Evolutionary conservation across 352 stramenopile genomes (phyloP), one percentile per base, ranked within the genome.

Genomic region (Globisporangium spinosum): DNA sequence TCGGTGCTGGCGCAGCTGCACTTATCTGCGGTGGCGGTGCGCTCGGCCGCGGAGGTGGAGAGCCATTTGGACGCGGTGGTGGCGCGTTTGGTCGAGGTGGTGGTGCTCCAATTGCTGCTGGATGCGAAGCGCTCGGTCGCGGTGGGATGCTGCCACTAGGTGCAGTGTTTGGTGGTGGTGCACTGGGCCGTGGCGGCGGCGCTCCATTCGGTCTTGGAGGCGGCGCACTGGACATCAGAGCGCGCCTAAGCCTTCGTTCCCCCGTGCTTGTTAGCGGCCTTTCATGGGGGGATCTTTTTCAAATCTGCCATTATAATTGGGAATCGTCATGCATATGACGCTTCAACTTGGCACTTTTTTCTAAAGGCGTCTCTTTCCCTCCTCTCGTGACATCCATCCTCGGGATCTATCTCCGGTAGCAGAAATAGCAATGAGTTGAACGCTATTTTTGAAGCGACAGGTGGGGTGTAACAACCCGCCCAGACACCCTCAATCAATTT

Each of bases 51-150:
- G 66, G 65, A 34, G 77, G 70, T 38, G 75, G 70, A 13, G 74
- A 47, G 29, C 29, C 70, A 47, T 57, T 61, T 13, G 77, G 75
- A 45, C 74, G 67, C 35, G 68, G 71, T 23, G 75, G 77, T 27
- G 67, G 63, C 1, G 35, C 58, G 8, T 25, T 58, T 6, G 38
- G 35, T 10, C 55, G 66, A 4, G 75, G 58, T 53, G 70, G 67
- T 55, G 68, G 56, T 27, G 49, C 45, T 49, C 49, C 51, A 34
- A n/a, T 64, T 35, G 47, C 15, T 32, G 57, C 43, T 55, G 20
- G 55, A 17, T 40, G 68, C 0, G 55, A 45, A 17, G 64, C 47
- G 47, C 49, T 58, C 56, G 64, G 57, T 27, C 45, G 64, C 13
- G 70, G 58, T 9, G 67, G 64, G 25, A 62, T 34, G 3, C n/a